These are phyloP conservation scores for Fallopia convolvulus DNA, from an alignment of 148 eudicot species.

Conservation along the genomic window DNA sequence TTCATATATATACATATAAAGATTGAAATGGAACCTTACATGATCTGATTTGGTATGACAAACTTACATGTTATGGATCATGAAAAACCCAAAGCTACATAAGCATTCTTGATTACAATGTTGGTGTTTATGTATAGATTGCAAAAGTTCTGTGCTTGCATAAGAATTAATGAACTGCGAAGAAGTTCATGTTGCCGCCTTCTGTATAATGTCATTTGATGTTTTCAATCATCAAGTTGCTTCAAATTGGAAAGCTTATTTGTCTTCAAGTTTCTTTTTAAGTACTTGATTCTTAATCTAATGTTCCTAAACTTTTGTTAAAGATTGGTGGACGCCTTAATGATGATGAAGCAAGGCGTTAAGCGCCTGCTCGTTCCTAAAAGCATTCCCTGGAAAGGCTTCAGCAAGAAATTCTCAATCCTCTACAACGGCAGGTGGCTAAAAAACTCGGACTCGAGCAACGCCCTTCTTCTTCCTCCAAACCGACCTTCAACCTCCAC, in stretches of 20 bases:
- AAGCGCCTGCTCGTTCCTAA: slow-evolving; percentile 83
- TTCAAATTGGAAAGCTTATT: background rate
- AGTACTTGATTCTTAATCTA: background rate
- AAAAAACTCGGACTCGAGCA: slow-evolving; percentile 41
- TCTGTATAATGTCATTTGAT: background rate
- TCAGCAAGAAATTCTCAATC: slow-evolving; percentile 86
- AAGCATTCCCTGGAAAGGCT: slow-evolving; percentile 69
- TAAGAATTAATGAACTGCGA: background rate
- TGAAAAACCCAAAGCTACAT: background rate
- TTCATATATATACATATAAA: background rate
- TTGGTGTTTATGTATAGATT: background rate
- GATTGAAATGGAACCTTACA: background rate
- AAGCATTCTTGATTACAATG: background rate
- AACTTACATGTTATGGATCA: background rate
- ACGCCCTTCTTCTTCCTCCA: slow-evolving; percentile 15
- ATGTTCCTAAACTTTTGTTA: background rate
- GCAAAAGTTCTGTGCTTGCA: background rate
- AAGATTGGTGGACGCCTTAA: slow-evolving; percentile 94
- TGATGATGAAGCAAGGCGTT: slow-evolving; percentile 96
- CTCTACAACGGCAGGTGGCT: slow-evolving; percentile 88
- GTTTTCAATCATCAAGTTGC: background rate
- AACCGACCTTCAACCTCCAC: slow-evolving; percentile 51
- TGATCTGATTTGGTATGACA: background rate
- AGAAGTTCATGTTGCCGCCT: background rate
- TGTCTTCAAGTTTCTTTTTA: background rate